Evolutionary conservation across 2,329 filamentous ascomycete genomes (phyloP), one percentile per base, ranked within the genome.

Genomic region (Fusarium bactridioides): DNA sequence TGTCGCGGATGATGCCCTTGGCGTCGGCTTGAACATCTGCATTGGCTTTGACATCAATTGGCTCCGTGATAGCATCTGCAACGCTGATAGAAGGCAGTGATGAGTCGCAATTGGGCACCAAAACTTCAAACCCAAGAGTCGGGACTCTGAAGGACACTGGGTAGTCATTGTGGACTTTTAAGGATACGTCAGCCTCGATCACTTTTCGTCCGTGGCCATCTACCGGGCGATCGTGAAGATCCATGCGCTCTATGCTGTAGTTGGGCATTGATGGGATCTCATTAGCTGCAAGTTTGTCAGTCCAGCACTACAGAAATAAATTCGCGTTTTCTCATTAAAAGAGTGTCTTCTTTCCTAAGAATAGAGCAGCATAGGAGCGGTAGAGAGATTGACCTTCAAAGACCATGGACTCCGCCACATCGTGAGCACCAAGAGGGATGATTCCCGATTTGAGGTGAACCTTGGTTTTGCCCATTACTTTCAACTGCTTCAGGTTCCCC

Each of bases 361-460:
- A 91, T 74, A 90, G 77, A 50, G 89, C 85, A 62, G 89, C 85
- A 84, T 89, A 89, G 80, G 86, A 87, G 78, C 85, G 85, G 80
- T 91, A 91, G 88, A 91, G 87, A 83, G 84, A 88, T 91, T 89
- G 87, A 96, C 94, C 93, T 92, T 95, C 89, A 83, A 98, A 92
- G 69, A 91, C 85, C 78, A 97, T 81, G 33, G 91, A 90, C 79
- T 97, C 90, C 57, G 89, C 88, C 67, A 99, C 83, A 33, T 86
- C 83, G 80, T 97, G 94, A 60, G 89, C 92, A 71, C 95, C 95
- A 27, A 98, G 85, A 48, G 89, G 89, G 67, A 98, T 84, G 55
- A 97, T 82, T 29, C 96, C 95, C 51, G 94, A 93, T 80, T 91
- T 94, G 62, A 98, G 82, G 37, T 87, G 86, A 41, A 98, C 85